These are phyloP conservation scores for Hypholoma sublateritium DNA, from an alignment of 768 basidiomycete species.

Conservation along the genomic window DNA sequence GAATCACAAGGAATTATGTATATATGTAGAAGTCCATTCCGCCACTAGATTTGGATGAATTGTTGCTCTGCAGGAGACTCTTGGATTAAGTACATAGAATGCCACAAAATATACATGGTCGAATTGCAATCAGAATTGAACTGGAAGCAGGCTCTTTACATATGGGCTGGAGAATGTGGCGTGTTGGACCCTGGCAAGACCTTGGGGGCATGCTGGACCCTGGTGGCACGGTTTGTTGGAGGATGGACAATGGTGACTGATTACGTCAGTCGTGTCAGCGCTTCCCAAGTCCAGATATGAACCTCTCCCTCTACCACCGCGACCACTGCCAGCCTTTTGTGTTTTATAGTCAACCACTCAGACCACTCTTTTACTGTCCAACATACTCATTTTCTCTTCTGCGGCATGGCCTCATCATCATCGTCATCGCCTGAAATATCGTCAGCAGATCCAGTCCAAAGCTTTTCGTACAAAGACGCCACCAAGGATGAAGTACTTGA, in stretches of 20 bases:
- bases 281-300: slow-evolving; percentile 13
- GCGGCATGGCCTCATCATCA: slow-evolving; percentile 70
- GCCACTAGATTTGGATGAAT: too few relatives aligned
- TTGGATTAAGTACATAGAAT: too few relatives aligned
- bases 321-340: slow-evolving; percentile 14
- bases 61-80: too few relatives aligned
- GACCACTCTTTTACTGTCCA: slow-evolving; percentile 19
- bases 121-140: too few relatives aligned
- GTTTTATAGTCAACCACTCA: slow-evolving; percentile 14
- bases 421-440: slow-evolving; percentile 77
- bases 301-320: slow-evolving; percentile 13
- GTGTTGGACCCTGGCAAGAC: too few relatives aligned
- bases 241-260: slow-evolving; percentile 1
- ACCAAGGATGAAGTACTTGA: slow-evolving; percentile 86
- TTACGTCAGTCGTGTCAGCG: slow-evolving; percentile 9
- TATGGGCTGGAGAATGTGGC: too few relatives aligned
- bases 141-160: too few relatives aligned
- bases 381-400: slow-evolving; percentile 29
- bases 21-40: too few relatives aligned
- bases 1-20: too few relatives aligned
- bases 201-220: not conserved
- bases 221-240: not conserved
- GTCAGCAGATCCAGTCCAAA: slow-evolving; percentile 37
- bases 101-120: too few relatives aligned
- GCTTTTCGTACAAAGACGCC: slow-evolving; percentile 67